Base-by-base conservation (phyloP, 164 flowering plant species). In the Aristolochia fimbriata region DNA sequence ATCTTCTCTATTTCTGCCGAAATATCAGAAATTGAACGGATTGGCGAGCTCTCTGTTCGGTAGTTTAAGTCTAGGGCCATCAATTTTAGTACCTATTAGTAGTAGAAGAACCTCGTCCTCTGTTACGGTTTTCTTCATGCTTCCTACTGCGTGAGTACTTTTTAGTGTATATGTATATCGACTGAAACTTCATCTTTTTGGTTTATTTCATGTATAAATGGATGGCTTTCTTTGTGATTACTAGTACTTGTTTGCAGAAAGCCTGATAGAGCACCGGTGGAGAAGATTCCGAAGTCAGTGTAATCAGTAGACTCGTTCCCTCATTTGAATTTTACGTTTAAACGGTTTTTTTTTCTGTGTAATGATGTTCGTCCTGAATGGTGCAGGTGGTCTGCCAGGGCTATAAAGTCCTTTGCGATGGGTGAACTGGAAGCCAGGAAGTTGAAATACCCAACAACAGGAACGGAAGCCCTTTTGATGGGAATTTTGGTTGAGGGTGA, bases 381-480 rank as follows among this genome's bases (percentile, higher is more conserved):
- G 54, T 47, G 57, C 49, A 74, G 74, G 66, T 70, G 77, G 81
- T 78, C 81, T 37, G 64, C 66, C 21, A 71, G 73, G 69, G 73
- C 79, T n/a, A 68, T 76, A 49, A 79, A 74, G 67, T 62, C 79
- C 16, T 81, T 81, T 64, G 77, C 77, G 6, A 67, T 79, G 80
- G 75, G 59, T 15, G 80, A 72, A 62, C 64, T 75, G 76, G 88
- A 87, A 73, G 85, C 89, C 6, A 77, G 84, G 76, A 83, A 89
- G 78, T 74, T 83, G 30, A 83, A 76, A 71, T 87, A 79, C 25
- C 76, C 83, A 3, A 78, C 62, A 19, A 82, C 84, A 0, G 94
- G 92, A n/a, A 89, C 92, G 0, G 97, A 89, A 69, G 78, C 88
- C 48, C 73, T 89, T 57, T 78, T 89, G 11, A 78, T 87, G 91